Evolutionary conservation across 192 early-diverging fungal species (phyloP), one percentile per base, ranked within the genome.

Genomic region (Coemansia sp.): DNA sequence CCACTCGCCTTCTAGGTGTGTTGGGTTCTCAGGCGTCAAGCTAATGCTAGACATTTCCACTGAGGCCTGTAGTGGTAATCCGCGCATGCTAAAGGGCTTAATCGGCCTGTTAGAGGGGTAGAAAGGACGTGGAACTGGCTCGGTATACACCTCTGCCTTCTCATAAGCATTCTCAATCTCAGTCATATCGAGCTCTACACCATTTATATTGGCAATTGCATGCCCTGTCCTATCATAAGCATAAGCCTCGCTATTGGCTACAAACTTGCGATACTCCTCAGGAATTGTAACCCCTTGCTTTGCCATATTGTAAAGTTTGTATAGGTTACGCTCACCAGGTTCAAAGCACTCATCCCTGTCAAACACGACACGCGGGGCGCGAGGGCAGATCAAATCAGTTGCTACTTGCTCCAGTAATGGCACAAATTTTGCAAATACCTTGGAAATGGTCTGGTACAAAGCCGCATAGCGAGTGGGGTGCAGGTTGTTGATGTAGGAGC

Each of bases 31-130:
- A n/a, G 90, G 90, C 1, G 87, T 87, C 50, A 94, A 65, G 11
- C 81, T 65, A 47, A 92, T 90, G 72, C 80, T 89, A 52, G 89
- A 85, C 70, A 91, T 81, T 71, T 92, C 91, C 65, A 89, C 81
- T 31, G 93, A 91, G 10, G 88, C 88, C 65, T 90, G 87, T 20
- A 89, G 62, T 15, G 49, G 63, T 1, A 69, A 36, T 47, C 76
- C 86, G 5, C 64, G 55, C 22, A 89, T 60, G 11, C 70, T 78
- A 39, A 65, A 68, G 1, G 79, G 72, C 40, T n/a, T 24, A 36
- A 47, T 44, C 0, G 65, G 70, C 3, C 75, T 47, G 20, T 74
- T 63, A 11, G 80, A 74, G 18, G 69, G 55, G 2, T 43, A 36
- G 49, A 83, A 81, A 2, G 12, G 50, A 20, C 24, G 15, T 53